These are phyloP conservation scores for Aureobasidium melanogenum DNA, from an alignment of 2,329 filamentous ascomycete genomes.

Conservation along the genomic window DNA sequence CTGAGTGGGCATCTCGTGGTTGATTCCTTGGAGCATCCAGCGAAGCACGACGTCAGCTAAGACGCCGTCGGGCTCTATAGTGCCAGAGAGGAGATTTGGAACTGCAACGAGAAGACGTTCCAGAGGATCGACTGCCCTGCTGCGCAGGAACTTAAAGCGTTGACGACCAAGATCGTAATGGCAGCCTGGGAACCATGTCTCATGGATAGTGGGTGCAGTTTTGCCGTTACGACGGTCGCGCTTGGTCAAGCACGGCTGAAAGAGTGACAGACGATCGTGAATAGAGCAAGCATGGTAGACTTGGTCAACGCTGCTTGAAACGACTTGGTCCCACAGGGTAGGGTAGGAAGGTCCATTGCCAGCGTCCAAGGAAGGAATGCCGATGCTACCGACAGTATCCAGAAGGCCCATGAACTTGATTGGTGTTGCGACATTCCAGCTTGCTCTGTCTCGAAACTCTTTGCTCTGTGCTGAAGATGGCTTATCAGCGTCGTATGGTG, in stretches of 20 bases:
- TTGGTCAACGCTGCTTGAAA: constrained; percentile 25
- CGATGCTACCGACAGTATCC: constrained; percentile 28
- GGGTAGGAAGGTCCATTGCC: constrained; percentile 29
- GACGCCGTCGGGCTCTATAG: constrained; percentile 27
- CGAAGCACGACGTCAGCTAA: constrained; percentile 24
- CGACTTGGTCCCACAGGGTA: constrained; percentile 28
- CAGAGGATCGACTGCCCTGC: constrained; percentile 19
- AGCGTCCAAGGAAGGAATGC: constrained; percentile 27
- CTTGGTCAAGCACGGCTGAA: constrained; percentile 26
- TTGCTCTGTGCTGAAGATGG: constrained; percentile 21
- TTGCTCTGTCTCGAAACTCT: constrained; percentile 16
- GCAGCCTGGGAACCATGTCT: constrained; percentile 30
- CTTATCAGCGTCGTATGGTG: constrained; percentile 21
- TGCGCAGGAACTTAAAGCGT: constrained; percentile 26
- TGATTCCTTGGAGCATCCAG: constrained; percentile 24
- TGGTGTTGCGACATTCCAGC: constrained; percentile 25
- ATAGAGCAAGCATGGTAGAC: constrained; percentile 26
- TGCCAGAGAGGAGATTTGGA: constrained; percentile 22
- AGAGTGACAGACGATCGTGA: constrained; percentile 28
- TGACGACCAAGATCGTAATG: constrained; percentile 30
- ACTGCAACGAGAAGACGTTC: constrained; percentile 23
- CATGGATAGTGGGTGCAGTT: constrained; percentile 17
- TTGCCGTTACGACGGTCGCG: constrained; percentile 11
- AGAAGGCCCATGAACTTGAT: constrained; percentile 27
- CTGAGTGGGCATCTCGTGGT: constrained; percentile 13